Evolutionary conservation across 78 protist species (phyloP).

Genomic region (Tieghemostelium lacteum): DNA sequence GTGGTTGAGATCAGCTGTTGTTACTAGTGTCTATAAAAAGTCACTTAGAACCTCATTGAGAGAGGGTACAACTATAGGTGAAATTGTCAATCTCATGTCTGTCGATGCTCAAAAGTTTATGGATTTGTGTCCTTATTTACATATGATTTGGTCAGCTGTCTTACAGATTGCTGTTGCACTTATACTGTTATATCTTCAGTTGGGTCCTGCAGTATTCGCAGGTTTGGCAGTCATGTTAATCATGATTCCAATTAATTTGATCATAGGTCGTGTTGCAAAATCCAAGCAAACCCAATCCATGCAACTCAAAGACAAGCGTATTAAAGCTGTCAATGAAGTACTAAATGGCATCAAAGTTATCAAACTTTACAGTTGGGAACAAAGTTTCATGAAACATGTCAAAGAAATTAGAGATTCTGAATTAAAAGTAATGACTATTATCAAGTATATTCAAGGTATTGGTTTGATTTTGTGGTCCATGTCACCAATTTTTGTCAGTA

Average conservation of each 20-base stretch:
- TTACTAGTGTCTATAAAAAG: slow-evolving; percentile 61
- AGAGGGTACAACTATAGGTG: slow-evolving; percentile 82
- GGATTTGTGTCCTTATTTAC: slow-evolving; percentile 84
- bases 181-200: slow-evolving; percentile 16
- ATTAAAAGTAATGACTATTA: slow-evolving; percentile 4
- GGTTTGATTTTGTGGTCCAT: slow-evolving; percentile 62
- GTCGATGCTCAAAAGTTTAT: slow-evolving; percentile 87
- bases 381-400: slow-evolving; percentile 57
- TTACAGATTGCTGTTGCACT: slow-evolving; percentile 36
- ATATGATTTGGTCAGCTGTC: slow-evolving; percentile 87
- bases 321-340: slow-evolving; percentile 77
- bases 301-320: slow-evolving; percentile 80
- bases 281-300: slow-evolving; percentile 42
- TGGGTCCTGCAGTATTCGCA: slow-evolving; percentile 70
- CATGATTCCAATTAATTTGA: slow-evolving; percentile 71
- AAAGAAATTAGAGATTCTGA: slow-evolving; percentile 49
- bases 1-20: slow-evolving; percentile 78
- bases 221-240: slow-evolving; percentile 80
- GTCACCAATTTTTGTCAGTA: slow-evolving; percentile 85
- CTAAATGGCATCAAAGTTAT: slow-evolving; percentile 86
- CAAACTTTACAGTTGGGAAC: slow-evolving; percentile 91
- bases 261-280: slow-evolving; percentile 29
- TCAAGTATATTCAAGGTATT: slow-evolving; percentile 56
- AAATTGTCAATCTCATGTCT: slow-evolving; percentile 89
- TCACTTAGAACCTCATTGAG: slow-evolving; percentile 44